These are phyloP conservation scores for Heterobasidion occidentale DNA, from an alignment of 1,284 basidiomycete genomes.

Conservation along the genomic window DNA sequence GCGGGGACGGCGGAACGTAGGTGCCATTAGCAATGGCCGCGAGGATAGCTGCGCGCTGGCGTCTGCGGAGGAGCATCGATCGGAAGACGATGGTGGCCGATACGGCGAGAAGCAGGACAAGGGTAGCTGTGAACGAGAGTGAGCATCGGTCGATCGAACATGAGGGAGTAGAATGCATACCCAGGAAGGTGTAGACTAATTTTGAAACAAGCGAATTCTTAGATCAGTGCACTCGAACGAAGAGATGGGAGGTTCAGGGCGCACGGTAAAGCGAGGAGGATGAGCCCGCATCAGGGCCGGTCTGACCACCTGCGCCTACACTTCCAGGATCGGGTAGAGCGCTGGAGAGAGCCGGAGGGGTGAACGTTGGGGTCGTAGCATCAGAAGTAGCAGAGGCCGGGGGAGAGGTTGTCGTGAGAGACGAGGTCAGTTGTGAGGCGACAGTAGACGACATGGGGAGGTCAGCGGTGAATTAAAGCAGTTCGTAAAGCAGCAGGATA, in stretches of 20 bases:
- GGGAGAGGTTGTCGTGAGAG: not conserved
- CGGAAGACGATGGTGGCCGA: conserved; percentile 3
- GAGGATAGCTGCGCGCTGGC: not conserved
- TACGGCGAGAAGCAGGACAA: conserved; percentile 5
- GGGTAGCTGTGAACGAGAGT: not conserved
- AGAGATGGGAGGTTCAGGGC: not conserved
- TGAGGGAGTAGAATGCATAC: not conserved
- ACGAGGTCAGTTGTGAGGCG: not conserved
- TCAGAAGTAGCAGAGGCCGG: not conserved
- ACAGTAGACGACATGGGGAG: no score
- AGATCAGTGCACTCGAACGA: not conserved
- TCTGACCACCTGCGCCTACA: not conserved
- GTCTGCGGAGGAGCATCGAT: conserved; percentile 6
- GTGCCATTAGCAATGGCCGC: conserved; percentile 3
- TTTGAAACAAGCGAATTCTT: not conserved
- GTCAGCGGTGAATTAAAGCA: no score
- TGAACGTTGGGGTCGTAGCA: not conserved
- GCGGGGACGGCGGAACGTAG: not conserved
- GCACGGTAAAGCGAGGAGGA: not conserved
- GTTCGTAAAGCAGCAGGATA: no score
- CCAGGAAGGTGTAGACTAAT: conserved; percentile 6
- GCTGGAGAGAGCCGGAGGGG: not conserved
- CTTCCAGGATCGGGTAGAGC: not conserved
- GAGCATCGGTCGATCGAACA: not conserved
- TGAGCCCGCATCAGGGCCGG: not conserved